Base-by-base conservation (phyloP, 257 asterid genomes). In the Plantago elongata region DNA sequence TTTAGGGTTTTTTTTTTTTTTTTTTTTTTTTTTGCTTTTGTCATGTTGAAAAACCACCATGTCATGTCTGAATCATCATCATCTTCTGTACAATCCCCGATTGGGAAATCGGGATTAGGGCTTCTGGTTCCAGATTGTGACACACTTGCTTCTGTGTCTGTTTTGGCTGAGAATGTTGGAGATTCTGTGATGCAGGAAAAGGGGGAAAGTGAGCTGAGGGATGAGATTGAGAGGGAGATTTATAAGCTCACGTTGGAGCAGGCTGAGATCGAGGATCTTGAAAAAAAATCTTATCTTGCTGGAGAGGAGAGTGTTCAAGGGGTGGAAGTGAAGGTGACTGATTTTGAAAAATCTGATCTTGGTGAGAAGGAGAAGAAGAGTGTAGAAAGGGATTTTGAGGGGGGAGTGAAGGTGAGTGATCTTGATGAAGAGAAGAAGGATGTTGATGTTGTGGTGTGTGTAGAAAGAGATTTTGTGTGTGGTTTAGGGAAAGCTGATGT, bases 11-110 rank as follows among this genome's bases (percentile, higher is more conserved):
- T 57, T n/a, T n/a, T n/a, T n/a, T n/a, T n/a, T n/a, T n/a, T n/a
- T n/a, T n/a, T n/a, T n/a, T n/a, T n/a, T n/a, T n/a, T n/a, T 13
- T 68, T 62, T 60, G 38, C 45, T 42, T 18, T 47, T 72, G 72
- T 50, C 55, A 78, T 72, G 83, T 65, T 67, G 74, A 75, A 76
- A 68, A 65, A 66, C 73, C 73, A 57, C 65, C 66, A 75, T 79
- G 84, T 68, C 66, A 75, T 79, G 84, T 68, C 73, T 61, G 77
- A 66, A 72, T 75, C 72, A 71, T 71, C 75, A 57, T 69, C 78
- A 71, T 64, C 79, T 58, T 57, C 66, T 62, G 64, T 61, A 57
- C 62, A 74, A 48, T 69, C 78, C 75, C 75, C 58, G 57, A 66
- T 67, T 51, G 61, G 45, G 37, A 51, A 75, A 30, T 60, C 57